Conservation (phyloP, 1,284 basidiomycete genomes). For the Binderoboletus segoi region DNA sequence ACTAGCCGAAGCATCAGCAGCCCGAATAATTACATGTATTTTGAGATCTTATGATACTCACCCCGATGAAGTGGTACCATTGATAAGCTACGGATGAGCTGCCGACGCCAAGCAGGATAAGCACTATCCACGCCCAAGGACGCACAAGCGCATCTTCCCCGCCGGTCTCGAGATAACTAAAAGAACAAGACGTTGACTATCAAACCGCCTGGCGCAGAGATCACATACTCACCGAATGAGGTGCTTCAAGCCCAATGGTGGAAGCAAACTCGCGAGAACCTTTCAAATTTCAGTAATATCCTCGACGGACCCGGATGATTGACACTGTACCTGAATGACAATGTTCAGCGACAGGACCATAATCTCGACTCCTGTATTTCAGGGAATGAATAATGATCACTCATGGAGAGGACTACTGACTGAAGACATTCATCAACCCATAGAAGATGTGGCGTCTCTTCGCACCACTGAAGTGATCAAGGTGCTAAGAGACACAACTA, state of each 20-base stretch:
- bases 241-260: background rate
- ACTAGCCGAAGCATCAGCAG: background rate
- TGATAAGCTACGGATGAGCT: background rate
- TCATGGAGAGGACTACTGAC: background rate
- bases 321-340: background rate
- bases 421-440: constrained; percentile 2
- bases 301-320: background rate
- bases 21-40: no score
- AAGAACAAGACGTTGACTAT: background rate
- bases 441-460: constrained; percentile 1
- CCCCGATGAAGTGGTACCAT: constrained; percentile 2
- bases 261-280: background rate
- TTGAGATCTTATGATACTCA: background rate
- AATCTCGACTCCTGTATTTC: background rate
- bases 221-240: background rate
- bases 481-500: background rate
- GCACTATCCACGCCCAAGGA: constrained; percentile 1
- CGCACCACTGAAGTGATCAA: constrained; percentile 1
- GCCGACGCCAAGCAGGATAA: background rate
- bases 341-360: background rate
- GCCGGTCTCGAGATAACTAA: constrained; percentile 2
- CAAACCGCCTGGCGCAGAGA: background rate
- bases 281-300: background rate
- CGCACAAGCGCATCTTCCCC: background rate
- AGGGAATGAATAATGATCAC: background rate